phyloP scores from a whole-genome alignment of 148 eudicot genomes.

The Camellia granthamiana region DNA sequence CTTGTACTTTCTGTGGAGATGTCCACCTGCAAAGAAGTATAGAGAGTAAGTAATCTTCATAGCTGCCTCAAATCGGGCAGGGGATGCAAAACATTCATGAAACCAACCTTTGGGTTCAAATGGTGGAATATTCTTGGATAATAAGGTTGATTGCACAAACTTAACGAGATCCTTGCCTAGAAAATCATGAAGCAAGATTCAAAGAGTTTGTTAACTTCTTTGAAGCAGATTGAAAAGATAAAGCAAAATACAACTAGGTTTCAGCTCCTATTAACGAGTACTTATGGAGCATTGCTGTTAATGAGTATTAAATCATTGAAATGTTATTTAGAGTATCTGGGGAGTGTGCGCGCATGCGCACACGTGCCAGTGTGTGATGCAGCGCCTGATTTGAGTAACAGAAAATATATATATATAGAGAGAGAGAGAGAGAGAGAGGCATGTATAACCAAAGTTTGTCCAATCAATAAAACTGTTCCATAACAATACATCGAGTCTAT shows the following conservation, averaged over 20 bases:
- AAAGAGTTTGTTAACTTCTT: neutral
- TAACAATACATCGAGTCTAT: too few species aligned
- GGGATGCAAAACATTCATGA: neutral
- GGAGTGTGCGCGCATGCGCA: neutral
- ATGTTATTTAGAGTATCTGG: neutral
- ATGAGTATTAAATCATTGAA: neutral
- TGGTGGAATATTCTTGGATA: constrained; percentile 15
- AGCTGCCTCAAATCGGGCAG: neutral
- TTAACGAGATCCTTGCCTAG: constrained; percentile 19
- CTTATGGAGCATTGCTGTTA: neutral
- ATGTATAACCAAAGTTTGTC: too few species aligned
- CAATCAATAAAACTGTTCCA: too few species aligned
- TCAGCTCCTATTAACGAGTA: neutral
- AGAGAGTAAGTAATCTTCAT: neutral
- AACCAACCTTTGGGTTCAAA: constrained; percentile 19
- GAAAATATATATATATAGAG: too few species aligned
- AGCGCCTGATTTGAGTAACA: too few species aligned
- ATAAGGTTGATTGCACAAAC: constrained; percentile 20
- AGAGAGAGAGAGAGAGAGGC: too few species aligned
- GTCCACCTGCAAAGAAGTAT: constrained; percentile 26
- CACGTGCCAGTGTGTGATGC: neutral
- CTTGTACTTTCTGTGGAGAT: constrained; percentile 21
- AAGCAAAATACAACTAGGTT: neutral
- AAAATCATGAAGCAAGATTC: neutral
- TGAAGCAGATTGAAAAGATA: neutral